phyloP scores from a whole-genome alignment of 2,329 filamentous ascomycete genomes.

The Cercospora sesami region DNA sequence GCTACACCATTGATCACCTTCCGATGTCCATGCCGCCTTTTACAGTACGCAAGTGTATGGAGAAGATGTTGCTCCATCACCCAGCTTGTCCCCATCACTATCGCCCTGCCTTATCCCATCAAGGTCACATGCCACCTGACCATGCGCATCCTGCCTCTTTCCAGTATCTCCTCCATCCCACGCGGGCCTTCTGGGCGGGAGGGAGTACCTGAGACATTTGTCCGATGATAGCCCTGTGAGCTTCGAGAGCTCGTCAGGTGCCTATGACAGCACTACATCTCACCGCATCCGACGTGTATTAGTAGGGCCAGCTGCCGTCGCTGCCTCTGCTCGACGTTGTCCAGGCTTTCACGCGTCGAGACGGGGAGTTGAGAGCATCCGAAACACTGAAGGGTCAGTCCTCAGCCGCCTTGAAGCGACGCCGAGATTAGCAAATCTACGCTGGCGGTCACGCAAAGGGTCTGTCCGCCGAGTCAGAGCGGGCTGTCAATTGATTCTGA shows the following conservation, averaged over 20 bases:
- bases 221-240: slow-evolving; percentile 20
- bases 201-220: slow-evolving; percentile 23
- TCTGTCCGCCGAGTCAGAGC: slow-evolving; percentile 5
- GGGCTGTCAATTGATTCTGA: slow-evolving; percentile 11
- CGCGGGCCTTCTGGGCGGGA: slow-evolving; percentile 15
- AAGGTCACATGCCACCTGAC: slow-evolving; percentile 15
- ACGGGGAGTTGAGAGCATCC: neutral
- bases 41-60: neutral
- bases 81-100: neutral
- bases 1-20: neutral
- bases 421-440: slow-evolving; percentile 18
- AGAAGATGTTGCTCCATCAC: neutral
- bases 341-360: neutral
- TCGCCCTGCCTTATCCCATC: neutral
- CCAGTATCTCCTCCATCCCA: slow-evolving; percentile 21
- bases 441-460: slow-evolving; percentile 12
- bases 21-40: neutral
- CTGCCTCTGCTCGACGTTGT: neutral
- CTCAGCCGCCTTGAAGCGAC: slow-evolving; percentile 8
- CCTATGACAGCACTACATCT: slow-evolving; percentile 20
- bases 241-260: slow-evolving; percentile 22
- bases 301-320: slow-evolving; percentile 3
- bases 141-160: slow-evolving; percentile 11
- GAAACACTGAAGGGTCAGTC: slow-evolving; percentile 10
- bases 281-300: slow-evolving; percentile 20